Conservation (phyloP, 2,329 filamentous ascomycete species). For the Polytolypa hystricis region DNA sequence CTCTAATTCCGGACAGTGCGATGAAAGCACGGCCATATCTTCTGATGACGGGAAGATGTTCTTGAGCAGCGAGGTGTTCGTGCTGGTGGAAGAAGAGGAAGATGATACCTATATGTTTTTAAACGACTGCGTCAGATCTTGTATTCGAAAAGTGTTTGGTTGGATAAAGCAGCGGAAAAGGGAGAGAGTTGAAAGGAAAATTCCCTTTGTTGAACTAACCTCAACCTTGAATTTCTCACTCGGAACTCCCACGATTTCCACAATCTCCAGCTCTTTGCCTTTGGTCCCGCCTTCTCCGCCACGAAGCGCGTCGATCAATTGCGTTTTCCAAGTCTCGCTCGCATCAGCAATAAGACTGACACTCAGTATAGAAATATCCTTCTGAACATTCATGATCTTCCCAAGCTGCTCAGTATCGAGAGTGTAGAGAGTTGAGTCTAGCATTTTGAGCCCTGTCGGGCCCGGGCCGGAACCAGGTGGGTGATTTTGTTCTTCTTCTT, state of each 20-base stretch:
- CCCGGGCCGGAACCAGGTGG: slow-evolving; percentile 19
- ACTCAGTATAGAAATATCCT: slow-evolving; percentile 28
- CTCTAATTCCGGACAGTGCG: slow-evolving; percentile 24
- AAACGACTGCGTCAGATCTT: too few relatives aligned
- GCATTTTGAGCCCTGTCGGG: slow-evolving; percentile 23
- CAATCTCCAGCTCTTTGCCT: slow-evolving; percentile 25
- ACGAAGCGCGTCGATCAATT: slow-evolving; percentile 22
- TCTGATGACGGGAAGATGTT: slow-evolving; percentile 4
- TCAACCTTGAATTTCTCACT: slow-evolving; percentile 27
- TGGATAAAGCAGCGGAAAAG: too few relatives aligned
- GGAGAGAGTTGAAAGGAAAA: too few relatives aligned
- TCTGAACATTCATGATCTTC: slow-evolving; percentile 25
- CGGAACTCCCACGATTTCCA: slow-evolving; percentile 30
- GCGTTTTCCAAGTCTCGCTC: slow-evolving; percentile 23
- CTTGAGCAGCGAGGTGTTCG: slow-evolving; percentile 4
- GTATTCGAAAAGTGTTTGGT: too few relatives aligned
- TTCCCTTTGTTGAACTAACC: too few relatives aligned
- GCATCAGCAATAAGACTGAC: slow-evolving; percentile 27
- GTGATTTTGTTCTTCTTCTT: slow-evolving; percentile 20
- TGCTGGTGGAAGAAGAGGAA: not conserved
- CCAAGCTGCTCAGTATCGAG: slow-evolving; percentile 24
- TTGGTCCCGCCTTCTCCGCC: slow-evolving; percentile 2
- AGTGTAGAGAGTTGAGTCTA: slow-evolving; percentile 35
- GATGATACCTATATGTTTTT: not conserved
- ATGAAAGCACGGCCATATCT: slow-evolving; percentile 23